Base-by-base conservation (phyloP, 164 flowering plant species). In the Umbellularia californica region DNA sequence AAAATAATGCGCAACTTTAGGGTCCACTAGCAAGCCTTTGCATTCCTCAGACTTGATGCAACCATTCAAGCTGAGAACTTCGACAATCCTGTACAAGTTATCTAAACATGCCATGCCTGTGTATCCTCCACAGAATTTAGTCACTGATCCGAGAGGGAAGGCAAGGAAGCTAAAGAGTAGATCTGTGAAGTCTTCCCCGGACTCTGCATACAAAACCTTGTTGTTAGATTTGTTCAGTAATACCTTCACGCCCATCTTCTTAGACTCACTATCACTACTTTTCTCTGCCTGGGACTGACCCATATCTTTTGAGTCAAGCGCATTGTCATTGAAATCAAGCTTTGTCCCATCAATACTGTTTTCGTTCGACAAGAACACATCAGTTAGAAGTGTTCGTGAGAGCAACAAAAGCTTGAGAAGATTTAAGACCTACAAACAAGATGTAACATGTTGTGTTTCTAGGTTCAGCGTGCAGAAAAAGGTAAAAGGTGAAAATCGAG, bases 21-120 rank as follows among this genome's bases (percentile, higher is more conserved):
- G 80, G 33, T n/a, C 51, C 9, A 72, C 12, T 1, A 41, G 47
- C 47, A 7, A 5, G 47, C 11, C 47, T 23, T 68, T 73, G n/a
- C 10, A 50, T 2, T 75, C 60, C 1, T 68, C n/a, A 23, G 80
- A 60, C 3, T 63, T 17, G 35, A 75, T 64, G 9, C 76, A 79
- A 27, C 51, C n/a, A 0, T 33, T 19, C 51, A 72, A 20, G 3
- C 41, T 66, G 7, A 67, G 17, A 67, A 14, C 50, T 33, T 67
- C 14, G 11, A 67, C 70, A 17, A 47, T 33, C 50, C 30, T 67
- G 70, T 67, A 28, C 23, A 67, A 67, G 50, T 67, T 67, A 67
- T 67, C 70, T 19, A 67, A 28, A 67, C 70, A 67, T 17, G n/a
- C 0, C n/a, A 67, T 28, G 22, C 10, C 14, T 55, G 50, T 22